Evolutionary conservation across 2,329 filamentous ascomycete genomes (phyloP), one percentile per base, ranked within the genome.

Genomic region (Talaromyces sp.): DNA sequence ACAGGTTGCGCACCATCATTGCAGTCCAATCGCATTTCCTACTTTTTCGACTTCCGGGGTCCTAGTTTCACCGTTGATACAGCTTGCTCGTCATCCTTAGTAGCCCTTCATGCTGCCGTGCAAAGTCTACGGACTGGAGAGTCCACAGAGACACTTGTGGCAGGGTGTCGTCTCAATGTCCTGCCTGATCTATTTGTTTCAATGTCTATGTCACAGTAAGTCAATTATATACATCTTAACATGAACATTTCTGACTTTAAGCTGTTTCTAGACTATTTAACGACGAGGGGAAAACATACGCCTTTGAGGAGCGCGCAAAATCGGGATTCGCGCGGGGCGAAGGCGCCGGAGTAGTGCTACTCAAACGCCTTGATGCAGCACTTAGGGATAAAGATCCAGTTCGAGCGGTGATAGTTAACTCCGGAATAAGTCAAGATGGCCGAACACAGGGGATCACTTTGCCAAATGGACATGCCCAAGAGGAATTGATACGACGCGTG

Each of bases 371-470:
- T 2, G 69, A 72, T 3, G 71, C 78, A 59, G 82, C 82, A 3
- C 56, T 78, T n/a, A 72, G 70, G 13, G 80, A 82, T 39, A 76
- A 76, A 4, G 81, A 62, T 60, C 69, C 69, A 7, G 77, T 84
- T 39, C 62, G 66, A 5, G 73, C 68, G 6, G 70, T 73, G 19
- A 66, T 75, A 13, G 65, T 68, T 3, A 68, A 66, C 33, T 66
- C 67, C 0, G 66, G 62, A 7, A 69, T 72, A 4, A 71, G 71
- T 17, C 72, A 74, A 36, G 70, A 69, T 8, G 70, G 72, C 4
- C 71, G 78, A 47, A 87, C 85, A 0, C 73, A 71, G 28, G 83
- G 83, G 0, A 81, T 86, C 62, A 85, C 83, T 0, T 77, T 83
- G 70, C 84, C 84, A 0, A 85, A 75, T 59, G 68, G 75, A 4